These are phyloP conservation scores for Cyclotella baltica DNA, from an alignment of 108 stramenopile genomes.

Conservation along the genomic window DNA sequence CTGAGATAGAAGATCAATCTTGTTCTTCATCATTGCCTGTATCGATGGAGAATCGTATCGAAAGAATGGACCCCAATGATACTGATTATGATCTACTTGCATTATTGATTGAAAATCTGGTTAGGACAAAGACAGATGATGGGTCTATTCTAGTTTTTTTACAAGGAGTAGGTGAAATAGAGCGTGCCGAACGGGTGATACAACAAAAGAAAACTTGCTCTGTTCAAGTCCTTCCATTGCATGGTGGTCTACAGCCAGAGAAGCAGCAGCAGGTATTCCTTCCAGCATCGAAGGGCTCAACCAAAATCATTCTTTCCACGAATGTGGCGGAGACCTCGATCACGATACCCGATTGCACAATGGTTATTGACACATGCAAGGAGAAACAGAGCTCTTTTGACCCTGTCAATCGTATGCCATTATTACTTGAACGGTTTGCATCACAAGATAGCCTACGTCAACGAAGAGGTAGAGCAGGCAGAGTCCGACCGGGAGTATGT, in stretches of 20 bases:
- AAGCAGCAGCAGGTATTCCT: constrained; percentile 91
- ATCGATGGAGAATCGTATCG: constrained; percentile 73
- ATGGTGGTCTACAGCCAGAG: constrained; percentile 90
- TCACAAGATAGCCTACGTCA: constrained; percentile 83
- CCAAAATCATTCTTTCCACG: constrained; percentile 94
- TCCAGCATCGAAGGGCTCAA: constrained; percentile 64
- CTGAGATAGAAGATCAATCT: constrained; percentile 35
- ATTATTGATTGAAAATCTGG: constrained; percentile 58
- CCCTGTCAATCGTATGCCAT: constrained; percentile 87
- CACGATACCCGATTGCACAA: constrained; percentile 94
- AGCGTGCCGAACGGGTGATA: constrained; percentile 63
- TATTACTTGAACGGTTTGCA: constrained; percentile 82
- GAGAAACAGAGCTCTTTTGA: constrained; percentile 90
- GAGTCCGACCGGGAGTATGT: constrained; percentile 83
- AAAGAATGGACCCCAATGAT: constrained; percentile 69
- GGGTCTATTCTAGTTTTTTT: constrained; percentile 93
- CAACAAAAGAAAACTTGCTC: constrained; percentile 29
- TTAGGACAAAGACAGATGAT: constrained; percentile 61
- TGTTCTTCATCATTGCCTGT: constrained; percentile 14
- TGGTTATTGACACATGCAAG: constrained; percentile 85
- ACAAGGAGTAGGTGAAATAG: constrained; percentile 93
- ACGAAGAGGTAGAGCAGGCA: constrained; percentile 83
- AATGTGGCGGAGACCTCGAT: constrained; percentile 95
- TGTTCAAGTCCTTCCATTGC: constrained; percentile 81
- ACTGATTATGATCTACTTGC: constrained; percentile 81